Base-by-base conservation (phyloP, 108 stramenopile species). In the Fistulifera pelliculosa region DNA sequence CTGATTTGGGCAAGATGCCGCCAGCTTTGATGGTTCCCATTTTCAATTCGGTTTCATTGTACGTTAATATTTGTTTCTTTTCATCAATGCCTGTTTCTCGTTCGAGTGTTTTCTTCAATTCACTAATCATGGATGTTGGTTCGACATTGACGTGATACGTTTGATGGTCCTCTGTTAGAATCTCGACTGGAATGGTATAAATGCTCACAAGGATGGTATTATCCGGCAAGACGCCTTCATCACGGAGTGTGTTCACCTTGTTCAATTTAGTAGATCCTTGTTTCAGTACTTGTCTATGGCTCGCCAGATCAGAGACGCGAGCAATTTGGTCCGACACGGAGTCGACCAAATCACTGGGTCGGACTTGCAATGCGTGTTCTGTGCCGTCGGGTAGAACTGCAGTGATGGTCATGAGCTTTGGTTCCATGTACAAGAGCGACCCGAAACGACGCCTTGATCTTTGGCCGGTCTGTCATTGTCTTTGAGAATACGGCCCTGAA, bases 31-130 rank as follows among this genome's bases (percentile, higher is more conserved):
- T 27, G 1, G 64, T 22, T 41, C 49, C 64, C 16, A 19, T 45
- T 16, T 51, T 21, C 23, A 65, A 18, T 13, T 50, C 49, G 1
- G 38, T 22, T 18, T 47, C 64, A 27, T 51, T 51, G n/a, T 26
- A 27, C 50, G 6, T 51, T n/a, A 68, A 40, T 12, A 27, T 5
- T 27, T 68, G 68, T 19, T 68, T 55, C 2, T 56, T 43, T 8
- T 40, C 27, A 2, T 25, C 19, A 41, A 62, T 68, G 28, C 55
- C 41, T 23, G 25, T 54, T 21, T 60, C 45, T 4, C 25, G 49
- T 53, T 58, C 65, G 19, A 59, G 44, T 35, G n/a, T 24, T 17
- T 48, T 60, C 53, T 67, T 60, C 18, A 65, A 18, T 8, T 3
- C 16, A 38, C 16, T 31, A 25, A 65, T 28, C 12, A 23, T 18